phyloP scores from a whole-genome alignment of 1,284 basidiomycete species.

The Thelephora terrestris region DNA sequence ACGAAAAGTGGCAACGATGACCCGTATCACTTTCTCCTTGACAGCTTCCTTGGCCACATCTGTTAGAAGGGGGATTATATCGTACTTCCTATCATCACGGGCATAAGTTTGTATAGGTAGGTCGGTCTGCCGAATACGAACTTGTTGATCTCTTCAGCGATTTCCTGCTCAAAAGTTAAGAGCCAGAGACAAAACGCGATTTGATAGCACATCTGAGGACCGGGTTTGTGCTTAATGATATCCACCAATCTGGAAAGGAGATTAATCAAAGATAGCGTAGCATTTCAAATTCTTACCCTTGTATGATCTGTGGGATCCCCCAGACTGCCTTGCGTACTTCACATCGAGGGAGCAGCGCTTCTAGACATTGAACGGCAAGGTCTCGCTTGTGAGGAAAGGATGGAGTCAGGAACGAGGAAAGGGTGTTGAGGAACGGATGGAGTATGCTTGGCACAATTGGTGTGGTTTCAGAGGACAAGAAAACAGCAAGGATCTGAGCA shows the following conservation, averaged over 20 bases:
- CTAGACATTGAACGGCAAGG: conserved; percentile 84
- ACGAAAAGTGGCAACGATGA: conserved; percentile 91
- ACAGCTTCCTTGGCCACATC: conserved; percentile 83
- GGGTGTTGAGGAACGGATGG: conserved; percentile 54
- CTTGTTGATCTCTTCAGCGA: conserved; percentile 83
- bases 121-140: neutral
- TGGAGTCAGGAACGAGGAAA: conserved; percentile 58
- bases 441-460: conserved; percentile 48
- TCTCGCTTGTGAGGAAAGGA: conserved; percentile 67
- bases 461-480: conserved; percentile 59
- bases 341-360: conserved; percentile 74
- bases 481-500: conserved; percentile 79
- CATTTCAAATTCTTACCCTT: conserved; percentile 36
- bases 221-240: conserved; percentile 63
- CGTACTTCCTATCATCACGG: conserved; percentile 56
- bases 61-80: conserved; percentile 81
- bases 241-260: conserved; percentile 55
- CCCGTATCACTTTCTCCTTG: conserved; percentile 96
- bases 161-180: conserved; percentile 80
- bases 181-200: conserved; percentile 91
- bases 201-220: conserved; percentile 94
- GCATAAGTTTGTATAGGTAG: neutral
- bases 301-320: conserved; percentile 55
- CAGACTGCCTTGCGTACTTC: conserved; percentile 71
- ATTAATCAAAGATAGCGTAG: neutral